Evolutionary conservation across 1,139 yeast species (phyloP).

Genomic region (Zygosaccharomyces sapae): DNA sequence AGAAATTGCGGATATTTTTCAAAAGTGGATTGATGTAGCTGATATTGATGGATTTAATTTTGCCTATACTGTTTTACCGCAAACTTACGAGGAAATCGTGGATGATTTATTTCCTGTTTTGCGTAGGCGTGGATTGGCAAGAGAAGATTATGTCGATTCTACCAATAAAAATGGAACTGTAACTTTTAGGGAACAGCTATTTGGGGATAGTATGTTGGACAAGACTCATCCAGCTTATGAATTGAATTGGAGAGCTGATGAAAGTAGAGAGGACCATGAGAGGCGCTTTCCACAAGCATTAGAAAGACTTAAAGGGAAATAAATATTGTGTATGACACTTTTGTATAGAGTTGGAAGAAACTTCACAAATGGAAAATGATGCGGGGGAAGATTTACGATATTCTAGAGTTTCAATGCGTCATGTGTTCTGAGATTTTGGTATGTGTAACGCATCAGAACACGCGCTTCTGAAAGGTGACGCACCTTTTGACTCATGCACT

Average conservation of each 20-base stretch:
- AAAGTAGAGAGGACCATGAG: constrained; percentile 41
- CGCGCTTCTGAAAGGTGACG: too few species aligned
- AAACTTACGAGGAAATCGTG: constrained; percentile 38
- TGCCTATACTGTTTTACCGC: constrained; percentile 37
- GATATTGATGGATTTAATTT: constrained; percentile 41
- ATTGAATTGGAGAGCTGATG: constrained; percentile 42
- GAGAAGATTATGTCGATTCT: constrained; percentile 36
- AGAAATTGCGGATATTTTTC: constrained; percentile 37
- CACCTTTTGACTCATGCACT: too few species aligned
- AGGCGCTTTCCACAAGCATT: constrained; percentile 9
- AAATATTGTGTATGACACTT: background rate
- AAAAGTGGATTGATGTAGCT: constrained; percentile 37
- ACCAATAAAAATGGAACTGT: constrained; percentile 16
- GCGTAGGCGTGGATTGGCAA: constrained; percentile 37
- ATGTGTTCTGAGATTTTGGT: too few species aligned
- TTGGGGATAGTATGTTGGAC: constrained; percentile 18
- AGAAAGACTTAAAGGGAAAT: background rate
- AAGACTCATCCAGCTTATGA: constrained; percentile 40
- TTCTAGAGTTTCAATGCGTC: too few species aligned
- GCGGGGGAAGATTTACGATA: too few species aligned
- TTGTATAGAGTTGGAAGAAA: too few species aligned
- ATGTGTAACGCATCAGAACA: too few species aligned
- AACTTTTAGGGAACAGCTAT: constrained; percentile 30
- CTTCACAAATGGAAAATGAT: too few species aligned
- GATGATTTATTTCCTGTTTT: constrained; percentile 39